phyloP scores from a whole-genome alignment of 345 rosid species.

The Carallia pectinifolia region DNA sequence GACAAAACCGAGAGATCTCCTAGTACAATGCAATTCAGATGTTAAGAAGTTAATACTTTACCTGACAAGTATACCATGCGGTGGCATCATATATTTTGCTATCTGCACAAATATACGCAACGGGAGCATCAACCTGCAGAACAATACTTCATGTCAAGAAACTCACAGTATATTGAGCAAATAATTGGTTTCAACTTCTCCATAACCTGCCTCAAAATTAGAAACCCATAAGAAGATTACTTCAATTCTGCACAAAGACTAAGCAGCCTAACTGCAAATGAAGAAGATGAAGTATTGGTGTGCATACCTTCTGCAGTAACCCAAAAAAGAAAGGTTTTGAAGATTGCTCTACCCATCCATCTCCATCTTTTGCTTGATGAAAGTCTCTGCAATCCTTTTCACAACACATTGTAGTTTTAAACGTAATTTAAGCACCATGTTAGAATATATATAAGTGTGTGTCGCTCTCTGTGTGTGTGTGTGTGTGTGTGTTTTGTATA shows the following conservation, averaged over 20 bases:
- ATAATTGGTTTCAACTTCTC: background rate
- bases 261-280: background rate
- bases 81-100: slow-evolving; percentile 86
- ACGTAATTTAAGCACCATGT: slow-evolving; percentile 15
- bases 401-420: slow-evolving; percentile 18
- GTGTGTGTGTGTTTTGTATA: too few relatives aligned
- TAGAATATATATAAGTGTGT: background rate
- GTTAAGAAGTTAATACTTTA: slow-evolving; percentile 25
- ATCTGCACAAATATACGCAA: slow-evolving; percentile 87
- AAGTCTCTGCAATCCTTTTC: slow-evolving; percentile 89
- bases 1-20: background rate
- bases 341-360: slow-evolving; percentile 99
- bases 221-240: background rate
- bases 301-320: slow-evolving; percentile 73
- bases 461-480: too few relatives aligned
- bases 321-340: slow-evolving; percentile 83
- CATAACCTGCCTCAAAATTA: background rate
- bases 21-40: background rate
- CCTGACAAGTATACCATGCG: slow-evolving; percentile 98
- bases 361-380: slow-evolving; percentile 97
- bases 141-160: background rate
- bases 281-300: background rate
- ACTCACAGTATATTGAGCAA: background rate
- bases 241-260: slow-evolving; percentile 3
- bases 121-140: slow-evolving; percentile 73